phyloP scores from a whole-genome alignment of 306 rosid species.

The Pterocarpus macrocarpus region DNA sequence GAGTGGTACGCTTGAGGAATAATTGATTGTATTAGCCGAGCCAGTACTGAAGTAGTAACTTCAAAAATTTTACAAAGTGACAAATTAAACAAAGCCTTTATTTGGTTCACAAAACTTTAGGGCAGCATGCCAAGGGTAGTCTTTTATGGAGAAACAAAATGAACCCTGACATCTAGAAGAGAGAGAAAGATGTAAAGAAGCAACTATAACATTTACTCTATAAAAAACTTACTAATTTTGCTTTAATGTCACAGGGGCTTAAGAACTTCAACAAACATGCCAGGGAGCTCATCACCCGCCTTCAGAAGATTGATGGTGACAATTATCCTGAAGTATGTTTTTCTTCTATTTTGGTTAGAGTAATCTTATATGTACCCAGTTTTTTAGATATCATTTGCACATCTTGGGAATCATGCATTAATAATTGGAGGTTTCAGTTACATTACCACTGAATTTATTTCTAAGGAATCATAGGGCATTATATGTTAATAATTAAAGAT shows the following conservation, averaged over 20 bases:
- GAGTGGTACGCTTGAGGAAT: constrained; percentile 76
- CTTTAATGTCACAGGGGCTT: constrained; percentile 68
- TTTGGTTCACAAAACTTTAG: background rate
- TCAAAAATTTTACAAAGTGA: background rate
- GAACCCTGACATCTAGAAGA: constrained; percentile 6
- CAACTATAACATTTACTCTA: background rate
- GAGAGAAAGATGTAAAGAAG: background rate
- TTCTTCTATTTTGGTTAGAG: constrained; percentile 21
- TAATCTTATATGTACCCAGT: too few relatives aligned
- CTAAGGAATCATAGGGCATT: too few relatives aligned
- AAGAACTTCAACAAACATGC: constrained; percentile 87
- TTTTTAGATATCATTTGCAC: too few relatives aligned
- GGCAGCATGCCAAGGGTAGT: background rate
- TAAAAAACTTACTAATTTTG: constrained; percentile 1
- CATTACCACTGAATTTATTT: too few relatives aligned
- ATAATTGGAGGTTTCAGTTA: too few relatives aligned
- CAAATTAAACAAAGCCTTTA: background rate
- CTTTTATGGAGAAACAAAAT: background rate
- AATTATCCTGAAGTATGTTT: constrained; percentile 85
- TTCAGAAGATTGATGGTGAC: constrained; percentile 87
- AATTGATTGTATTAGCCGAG: background rate
- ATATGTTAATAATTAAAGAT: too few relatives aligned
- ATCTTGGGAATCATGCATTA: too few relatives aligned
- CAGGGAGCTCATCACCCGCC: constrained; percentile 71
- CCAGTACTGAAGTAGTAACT: background rate